phyloP scores from a whole-genome alignment of 129 eudicot genomes.

The Apium graveolens region DNA sequence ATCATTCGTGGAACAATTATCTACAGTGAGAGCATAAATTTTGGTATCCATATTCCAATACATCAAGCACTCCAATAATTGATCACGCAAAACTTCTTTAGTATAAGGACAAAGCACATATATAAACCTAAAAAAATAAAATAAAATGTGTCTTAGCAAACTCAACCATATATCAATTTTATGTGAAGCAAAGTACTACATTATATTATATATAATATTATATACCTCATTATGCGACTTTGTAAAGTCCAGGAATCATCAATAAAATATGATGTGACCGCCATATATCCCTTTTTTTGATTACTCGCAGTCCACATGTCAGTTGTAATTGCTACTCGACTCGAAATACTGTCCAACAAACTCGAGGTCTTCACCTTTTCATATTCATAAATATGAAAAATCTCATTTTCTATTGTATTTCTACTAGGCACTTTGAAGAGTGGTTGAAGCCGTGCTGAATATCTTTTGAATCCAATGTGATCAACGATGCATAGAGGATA shows the following conservation, averaged over 20 bases:
- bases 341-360: background rate
- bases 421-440: background rate
- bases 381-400: background rate
- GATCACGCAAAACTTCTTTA: too few species aligned
- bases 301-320: slow-evolving; percentile 21
- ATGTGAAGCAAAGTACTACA: too few species aligned
- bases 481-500: slow-evolving; percentile 9
- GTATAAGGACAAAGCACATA: background rate
- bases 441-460: slow-evolving; percentile 4
- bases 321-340: slow-evolving; percentile 10
- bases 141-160: too few species aligned
- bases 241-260: background rate
- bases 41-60: slow-evolving; percentile 1
- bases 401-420: background rate
- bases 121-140: background rate
- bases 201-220: background rate
- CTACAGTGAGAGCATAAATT: background rate
- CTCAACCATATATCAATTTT: too few species aligned
- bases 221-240: slow-evolving; percentile 6
- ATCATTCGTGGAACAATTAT: too few species aligned
- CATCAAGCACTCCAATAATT: too few species aligned
- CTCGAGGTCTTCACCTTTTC: slow-evolving; percentile 6
- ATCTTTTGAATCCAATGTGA: slow-evolving; percentile 13
- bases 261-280: background rate
- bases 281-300: slow-evolving; percentile 23